These are phyloP conservation scores for Coelastrella sp. DNA, from an alignment of 139 green algal species.

Conservation along the genomic window DNA sequence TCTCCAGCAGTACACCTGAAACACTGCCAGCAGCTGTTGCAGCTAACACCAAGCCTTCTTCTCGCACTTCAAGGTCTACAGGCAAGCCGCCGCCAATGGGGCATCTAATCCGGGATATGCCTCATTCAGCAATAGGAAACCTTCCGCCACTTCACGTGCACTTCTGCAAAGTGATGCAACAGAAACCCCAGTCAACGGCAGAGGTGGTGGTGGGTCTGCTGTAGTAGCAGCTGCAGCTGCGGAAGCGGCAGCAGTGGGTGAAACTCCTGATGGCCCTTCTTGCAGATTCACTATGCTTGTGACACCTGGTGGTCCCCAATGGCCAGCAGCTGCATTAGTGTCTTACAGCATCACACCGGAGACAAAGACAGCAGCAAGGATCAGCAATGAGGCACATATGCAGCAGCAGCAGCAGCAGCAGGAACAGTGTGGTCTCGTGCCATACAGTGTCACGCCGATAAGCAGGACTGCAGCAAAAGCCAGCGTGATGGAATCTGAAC, in stretches of 20 bases:
- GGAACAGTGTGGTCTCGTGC: not conserved
- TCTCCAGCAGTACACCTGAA: not conserved
- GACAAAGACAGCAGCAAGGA: not conserved
- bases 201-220: not conserved
- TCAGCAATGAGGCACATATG: not conserved
- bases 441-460: not conserved
- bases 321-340: not conserved
- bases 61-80: not conserved
- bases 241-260: not conserved
- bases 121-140: too few relatives aligned
- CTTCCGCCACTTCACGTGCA: too few relatives aligned
- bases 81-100: too few relatives aligned
- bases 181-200: not conserved
- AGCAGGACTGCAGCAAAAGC: not conserved
- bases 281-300: not conserved
- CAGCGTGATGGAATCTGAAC: not conserved
- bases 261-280: not conserved
- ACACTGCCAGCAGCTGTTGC: not conserved
- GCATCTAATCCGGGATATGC: too few relatives aligned
- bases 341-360: conserved; percentile 2
- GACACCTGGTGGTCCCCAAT: not conserved
- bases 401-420: not conserved
- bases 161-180: not conserved
- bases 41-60: not conserved
- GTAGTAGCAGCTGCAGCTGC: not conserved